Conservation (phyloP, 352 stramenopile genomes). For the Plasmopara muralis region DNA sequence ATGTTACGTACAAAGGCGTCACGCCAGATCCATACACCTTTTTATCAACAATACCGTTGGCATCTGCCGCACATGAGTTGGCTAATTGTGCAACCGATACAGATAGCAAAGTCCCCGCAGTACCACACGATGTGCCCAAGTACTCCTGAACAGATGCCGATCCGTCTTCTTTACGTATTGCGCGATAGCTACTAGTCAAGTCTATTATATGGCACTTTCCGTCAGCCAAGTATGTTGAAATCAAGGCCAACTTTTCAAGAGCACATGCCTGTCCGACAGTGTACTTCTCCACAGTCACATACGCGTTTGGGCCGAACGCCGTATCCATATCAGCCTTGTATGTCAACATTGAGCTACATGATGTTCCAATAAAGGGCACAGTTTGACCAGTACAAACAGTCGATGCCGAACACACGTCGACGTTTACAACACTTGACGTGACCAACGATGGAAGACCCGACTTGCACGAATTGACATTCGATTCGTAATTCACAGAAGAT, state of each 20-base stretch:
- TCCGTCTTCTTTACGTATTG: not conserved
- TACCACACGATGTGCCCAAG: not conserved
- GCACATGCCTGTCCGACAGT: not conserved
- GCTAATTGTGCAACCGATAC: not conserved
- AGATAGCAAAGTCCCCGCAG: not conserved
- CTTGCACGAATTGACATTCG: not conserved
- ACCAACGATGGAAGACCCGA: constrained; percentile 1
- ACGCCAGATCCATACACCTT: constrained; percentile 2
- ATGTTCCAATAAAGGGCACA: not conserved
- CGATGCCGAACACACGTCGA: not conserved
- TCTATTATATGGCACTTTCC: constrained; percentile 9
- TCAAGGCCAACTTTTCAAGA: not conserved
- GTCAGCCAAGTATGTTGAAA: constrained; percentile 11
- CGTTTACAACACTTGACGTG: not conserved
- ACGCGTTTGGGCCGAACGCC: constrained; percentile 1
- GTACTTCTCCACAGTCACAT: constrained; percentile 10
- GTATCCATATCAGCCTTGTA: constrained; percentile 3
- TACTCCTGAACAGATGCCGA: constrained; percentile 1
- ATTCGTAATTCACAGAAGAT: constrained; percentile 2
- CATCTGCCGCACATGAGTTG: not conserved
- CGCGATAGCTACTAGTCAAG: not conserved
- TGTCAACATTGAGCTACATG: constrained; percentile 2
- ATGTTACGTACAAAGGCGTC: not conserved
- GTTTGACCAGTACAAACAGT: not conserved
- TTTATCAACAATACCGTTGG: not conserved